Conservation (phyloP, 371 early-diverging fungal genomes). For the Saksenaea oblongispora region DNA sequence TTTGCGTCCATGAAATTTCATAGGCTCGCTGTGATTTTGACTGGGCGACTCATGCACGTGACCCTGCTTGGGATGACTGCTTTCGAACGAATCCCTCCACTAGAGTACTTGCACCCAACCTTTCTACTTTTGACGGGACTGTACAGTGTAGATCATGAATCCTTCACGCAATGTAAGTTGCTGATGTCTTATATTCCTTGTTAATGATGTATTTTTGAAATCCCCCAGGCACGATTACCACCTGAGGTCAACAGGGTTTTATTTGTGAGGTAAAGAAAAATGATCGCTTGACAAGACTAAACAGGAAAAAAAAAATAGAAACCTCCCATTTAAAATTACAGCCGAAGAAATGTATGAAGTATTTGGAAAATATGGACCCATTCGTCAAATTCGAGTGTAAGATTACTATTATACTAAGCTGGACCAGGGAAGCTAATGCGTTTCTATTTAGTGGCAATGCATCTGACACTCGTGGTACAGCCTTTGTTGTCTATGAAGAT, state of each 20-base stretch:
- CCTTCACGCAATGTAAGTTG: conserved; percentile 2
- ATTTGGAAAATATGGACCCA: conserved; percentile 97
- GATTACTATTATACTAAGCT: background rate
- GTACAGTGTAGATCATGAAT: background rate
- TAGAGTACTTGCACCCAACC: too few relatives aligned
- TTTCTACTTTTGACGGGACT: too few relatives aligned
- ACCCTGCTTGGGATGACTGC: too few relatives aligned
- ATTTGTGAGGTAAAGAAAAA: conserved; percentile 71
- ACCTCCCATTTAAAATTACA: conserved; percentile 94
- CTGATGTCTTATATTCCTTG: background rate
- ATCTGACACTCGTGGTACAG: conserved; percentile 89
- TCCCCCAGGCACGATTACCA: conserved; percentile 75
- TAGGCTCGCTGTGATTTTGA: too few relatives aligned
- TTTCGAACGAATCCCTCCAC: too few relatives aligned
- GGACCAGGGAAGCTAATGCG: background rate
- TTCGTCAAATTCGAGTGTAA: conserved; percentile 91
- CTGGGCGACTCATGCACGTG: too few relatives aligned
- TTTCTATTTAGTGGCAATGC: conserved; percentile 69
- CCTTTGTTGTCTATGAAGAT: conserved; percentile 96
- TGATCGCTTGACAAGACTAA: background rate
- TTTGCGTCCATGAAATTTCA: too few relatives aligned
- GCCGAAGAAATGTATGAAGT: conserved; percentile 95
- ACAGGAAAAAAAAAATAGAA: conserved; percentile 43
- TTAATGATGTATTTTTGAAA: background rate
- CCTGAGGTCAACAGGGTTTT: conserved; percentile 93